Conservation (phyloP, 192 early-diverging fungal genomes). For the Backusella tarrabulga region DNA sequence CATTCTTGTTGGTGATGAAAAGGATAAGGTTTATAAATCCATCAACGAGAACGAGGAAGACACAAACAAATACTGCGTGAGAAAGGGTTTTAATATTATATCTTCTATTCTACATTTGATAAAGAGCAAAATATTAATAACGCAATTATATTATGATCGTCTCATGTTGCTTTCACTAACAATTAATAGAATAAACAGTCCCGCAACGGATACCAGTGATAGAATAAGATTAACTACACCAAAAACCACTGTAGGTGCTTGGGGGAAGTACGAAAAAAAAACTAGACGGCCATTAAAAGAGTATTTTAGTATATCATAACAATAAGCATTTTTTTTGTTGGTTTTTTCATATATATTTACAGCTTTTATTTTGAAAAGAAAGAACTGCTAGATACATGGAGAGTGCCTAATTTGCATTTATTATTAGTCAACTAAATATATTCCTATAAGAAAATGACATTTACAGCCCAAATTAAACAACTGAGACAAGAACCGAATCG, state of each 20-base stretch:
- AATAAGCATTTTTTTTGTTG: not conserved
- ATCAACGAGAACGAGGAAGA: conserved; percentile 29
- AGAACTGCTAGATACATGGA: conserved; percentile 34
- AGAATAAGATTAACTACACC: conserved; percentile 17
- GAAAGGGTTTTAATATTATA: conserved; percentile 12
- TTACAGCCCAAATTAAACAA: not conserved
- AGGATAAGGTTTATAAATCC: conserved; percentile 32
- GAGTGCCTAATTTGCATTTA: conserved; percentile 11
- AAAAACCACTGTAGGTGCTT: conserved; percentile 3
- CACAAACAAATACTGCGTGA: conserved; percentile 20
- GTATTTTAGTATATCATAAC: not conserved
- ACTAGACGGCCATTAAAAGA: not conserved
- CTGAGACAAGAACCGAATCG: not conserved
- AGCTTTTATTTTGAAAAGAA: conserved; percentile 30
- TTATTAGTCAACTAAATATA: not conserved
- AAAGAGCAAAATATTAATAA: not conserved
- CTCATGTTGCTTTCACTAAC: not conserved
- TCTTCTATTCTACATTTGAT: conserved; percentile 19
- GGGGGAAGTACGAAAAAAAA: conserved; percentile 11
- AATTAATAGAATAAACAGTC: not conserved
- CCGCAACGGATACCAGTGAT: conserved; percentile 3
- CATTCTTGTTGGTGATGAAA: conserved; percentile 17
- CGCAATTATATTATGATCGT: not conserved
- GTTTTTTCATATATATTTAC: conserved; percentile 9
- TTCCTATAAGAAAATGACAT: not conserved